A percentile compares a stretch with the other conserved stretches of the same genome.
phyloP scores from a whole-genome alignment of 768 basidiomycete genomes.

The Rhizopogon roseolus region DNA sequence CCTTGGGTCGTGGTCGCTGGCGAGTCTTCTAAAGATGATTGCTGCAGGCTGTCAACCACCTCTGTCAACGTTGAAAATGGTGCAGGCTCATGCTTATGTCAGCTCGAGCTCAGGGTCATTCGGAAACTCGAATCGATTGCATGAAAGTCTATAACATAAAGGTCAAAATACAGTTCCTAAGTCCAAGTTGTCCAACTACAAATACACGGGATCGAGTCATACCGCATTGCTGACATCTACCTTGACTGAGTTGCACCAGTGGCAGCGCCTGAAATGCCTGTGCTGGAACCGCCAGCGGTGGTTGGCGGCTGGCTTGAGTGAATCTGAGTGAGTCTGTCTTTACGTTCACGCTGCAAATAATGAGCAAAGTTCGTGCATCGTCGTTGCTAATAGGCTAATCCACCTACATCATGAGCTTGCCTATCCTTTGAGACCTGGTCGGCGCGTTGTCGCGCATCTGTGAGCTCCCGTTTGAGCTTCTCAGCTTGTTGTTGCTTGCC shows the following conservation, averaged over 20 bases:
- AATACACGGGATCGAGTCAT: no score
- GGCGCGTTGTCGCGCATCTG: slow-evolving; percentile 10
- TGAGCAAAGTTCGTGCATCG: not conserved
- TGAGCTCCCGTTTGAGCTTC: slow-evolving; percentile 12
- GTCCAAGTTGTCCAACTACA: no score
- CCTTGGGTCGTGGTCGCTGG: slow-evolving; percentile 6
- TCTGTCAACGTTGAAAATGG: not conserved
- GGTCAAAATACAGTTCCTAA: no score
- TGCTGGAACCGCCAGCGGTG: not conserved
- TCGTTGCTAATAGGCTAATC: not conserved
- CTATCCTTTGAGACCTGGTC: slow-evolving; percentile 17
- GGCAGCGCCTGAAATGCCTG: not conserved
- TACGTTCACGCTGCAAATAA: slow-evolving; percentile 14
- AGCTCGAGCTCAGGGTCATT: not conserved
- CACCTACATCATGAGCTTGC: slow-evolving; percentile 17
- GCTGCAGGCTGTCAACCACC: not conserved
- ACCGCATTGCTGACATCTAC: no score
- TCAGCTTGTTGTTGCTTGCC: slow-evolving; percentile 19
- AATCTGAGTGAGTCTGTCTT: slow-evolving; percentile 10
- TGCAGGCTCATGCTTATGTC: not conserved
- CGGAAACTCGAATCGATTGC: no score
- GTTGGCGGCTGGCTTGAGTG: not conserved
- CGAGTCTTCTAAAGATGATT: not conserved
- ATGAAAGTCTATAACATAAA: no score
- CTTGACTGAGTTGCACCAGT: not conserved